Conservation (phyloP, 2,329 filamentous ascomycete species). For the Paecilomyces dactylethromorphus region DNA sequence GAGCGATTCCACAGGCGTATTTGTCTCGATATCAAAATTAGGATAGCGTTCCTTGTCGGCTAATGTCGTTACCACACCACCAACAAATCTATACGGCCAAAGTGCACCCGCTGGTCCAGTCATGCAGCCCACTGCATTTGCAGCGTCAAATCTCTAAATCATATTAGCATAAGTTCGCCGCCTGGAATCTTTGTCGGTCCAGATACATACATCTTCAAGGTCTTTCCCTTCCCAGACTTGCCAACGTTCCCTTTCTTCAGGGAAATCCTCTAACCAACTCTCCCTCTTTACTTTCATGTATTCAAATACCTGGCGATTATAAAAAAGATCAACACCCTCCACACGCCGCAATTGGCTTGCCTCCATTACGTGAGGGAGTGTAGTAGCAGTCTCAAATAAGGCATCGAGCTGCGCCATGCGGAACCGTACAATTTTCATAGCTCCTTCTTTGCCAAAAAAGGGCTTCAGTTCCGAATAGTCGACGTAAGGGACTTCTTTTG, state of each 20-base stretch:
- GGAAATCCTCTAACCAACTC: conserved; percentile 6
- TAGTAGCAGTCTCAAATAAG: conserved; percentile 4
- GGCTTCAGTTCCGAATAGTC: conserved; percentile 71
- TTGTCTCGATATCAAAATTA: conserved; percentile 23
- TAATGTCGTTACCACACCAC: conserved; percentile 16
- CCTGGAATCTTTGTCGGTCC: background rate
- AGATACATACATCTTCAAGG: conserved; percentile 13
- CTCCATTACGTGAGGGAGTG: conserved; percentile 1
- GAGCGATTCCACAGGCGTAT: conserved; percentile 20
- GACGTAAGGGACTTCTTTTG: conserved; percentile 60
- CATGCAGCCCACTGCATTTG: conserved; percentile 10
- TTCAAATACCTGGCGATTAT: conserved; percentile 4
- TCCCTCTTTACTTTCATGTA: conserved; percentile 2
- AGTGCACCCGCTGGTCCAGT: conserved; percentile 23
- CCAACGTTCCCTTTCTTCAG: conserved; percentile 6
- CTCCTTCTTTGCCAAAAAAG: conserved; percentile 21
- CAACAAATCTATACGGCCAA: conserved; percentile 33
- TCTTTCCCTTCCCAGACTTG: conserved; percentile 6
- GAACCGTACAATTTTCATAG: conserved; percentile 31
- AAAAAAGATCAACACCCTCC: conserved; percentile 7
- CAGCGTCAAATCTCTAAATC: conserved; percentile 8
- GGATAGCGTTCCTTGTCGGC: conserved; percentile 15
- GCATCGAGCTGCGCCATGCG: conserved; percentile 8
- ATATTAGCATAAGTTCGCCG: background rate
- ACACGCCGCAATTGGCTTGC: conserved; percentile 4